Base-by-base conservation (phyloP, 1,139 yeast species). In the Candida neerlandica region DNA sequence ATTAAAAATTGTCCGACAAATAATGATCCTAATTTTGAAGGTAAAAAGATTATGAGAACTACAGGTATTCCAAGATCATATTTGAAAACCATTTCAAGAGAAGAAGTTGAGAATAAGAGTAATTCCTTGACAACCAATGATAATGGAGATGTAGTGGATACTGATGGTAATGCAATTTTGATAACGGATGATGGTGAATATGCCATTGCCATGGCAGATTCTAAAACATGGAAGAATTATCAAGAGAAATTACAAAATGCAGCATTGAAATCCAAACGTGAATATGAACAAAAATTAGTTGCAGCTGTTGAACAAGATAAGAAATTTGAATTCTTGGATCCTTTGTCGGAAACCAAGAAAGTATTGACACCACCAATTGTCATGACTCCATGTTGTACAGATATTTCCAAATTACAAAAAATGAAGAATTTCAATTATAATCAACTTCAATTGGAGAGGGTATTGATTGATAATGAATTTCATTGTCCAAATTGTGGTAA, bases 1-100 rank as follows among this genome's bases (percentile, higher is more conserved):
- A 92, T 95, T 55, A 89, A 89, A 61, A 90, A 91, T 58, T 94
- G 99, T 72, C 99, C 99, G 0, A 90, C 96, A 2, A 88, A 89
- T 59, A 84, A 83, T 49, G 99, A 94, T 67, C 96, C 97, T 4
- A 88, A 84, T 59, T 91, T 91, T 79, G 98, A 94, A 64, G 96
- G 96, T 27, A 89, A 89, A 63, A 80, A 96, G 56, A 86, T 94
- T 45, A 85, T 90, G 62, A 81, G 96, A 60, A 92, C 98, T 0
- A 94, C 99, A 0, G 99, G 99, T 83, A 94, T 94, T 62, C 99
- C 99, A 4, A 86, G 88, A 66, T 86, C 96, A 41, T 91, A 91
- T 67, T 81, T 94, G 67, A 88, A 90, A 59, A 87, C 96, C 0
- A 85, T 89, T 11, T 70, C 78, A 1, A 73, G 71, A 58, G 79